phyloP scores from a whole-genome alignment of 495 filamentous ascomycete genomes.

The Ascodesmis nigricans region DNA sequence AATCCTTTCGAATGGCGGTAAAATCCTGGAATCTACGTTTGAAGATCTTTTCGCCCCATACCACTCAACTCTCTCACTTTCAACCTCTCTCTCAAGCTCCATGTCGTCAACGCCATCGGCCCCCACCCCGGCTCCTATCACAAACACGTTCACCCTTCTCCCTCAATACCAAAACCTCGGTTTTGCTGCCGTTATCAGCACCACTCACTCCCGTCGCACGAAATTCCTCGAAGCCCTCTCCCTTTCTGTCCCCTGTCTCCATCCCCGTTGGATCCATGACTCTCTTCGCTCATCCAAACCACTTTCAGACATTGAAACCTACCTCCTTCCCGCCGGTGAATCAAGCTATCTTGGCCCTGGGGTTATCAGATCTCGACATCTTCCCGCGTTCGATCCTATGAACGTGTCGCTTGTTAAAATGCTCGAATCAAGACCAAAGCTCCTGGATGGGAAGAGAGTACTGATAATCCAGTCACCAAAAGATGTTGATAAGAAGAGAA shows the following conservation, averaged over 20 bases:
- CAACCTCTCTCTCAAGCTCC: background rate
- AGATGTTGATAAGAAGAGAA: too few species aligned
- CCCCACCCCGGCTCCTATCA: constrained; percentile 1
- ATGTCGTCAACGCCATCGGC: background rate
- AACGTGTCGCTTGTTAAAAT: constrained; percentile 35
- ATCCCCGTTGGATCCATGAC: constrained; percentile 55
- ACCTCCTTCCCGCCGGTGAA: constrained; percentile 70
- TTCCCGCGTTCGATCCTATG: constrained; percentile 35
- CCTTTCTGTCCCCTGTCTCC: constrained; percentile 66
- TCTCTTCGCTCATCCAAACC: constrained; percentile 38
- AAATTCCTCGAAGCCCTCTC: constrained; percentile 95
- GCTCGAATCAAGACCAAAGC: too few species aligned
- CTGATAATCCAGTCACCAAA: too few species aligned
- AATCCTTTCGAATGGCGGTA: constrained; percentile 36
- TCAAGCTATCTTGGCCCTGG: constrained; percentile 54
- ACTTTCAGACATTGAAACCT: constrained; percentile 56
- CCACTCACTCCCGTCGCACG: constrained; percentile 63
- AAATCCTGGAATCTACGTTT: constrained; percentile 53
- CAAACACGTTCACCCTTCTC: constrained; percentile 27
- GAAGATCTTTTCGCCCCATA: constrained; percentile 44
- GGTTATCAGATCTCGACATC: constrained; percentile 42
- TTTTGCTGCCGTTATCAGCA: constrained; percentile 68
- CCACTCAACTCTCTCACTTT: background rate
- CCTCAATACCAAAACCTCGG: constrained; percentile 33
- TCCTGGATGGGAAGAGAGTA: background rate